phyloP scores from a whole-genome alignment of 768 basidiomycete species.

The Pleurotus tuoliensis region DNA sequence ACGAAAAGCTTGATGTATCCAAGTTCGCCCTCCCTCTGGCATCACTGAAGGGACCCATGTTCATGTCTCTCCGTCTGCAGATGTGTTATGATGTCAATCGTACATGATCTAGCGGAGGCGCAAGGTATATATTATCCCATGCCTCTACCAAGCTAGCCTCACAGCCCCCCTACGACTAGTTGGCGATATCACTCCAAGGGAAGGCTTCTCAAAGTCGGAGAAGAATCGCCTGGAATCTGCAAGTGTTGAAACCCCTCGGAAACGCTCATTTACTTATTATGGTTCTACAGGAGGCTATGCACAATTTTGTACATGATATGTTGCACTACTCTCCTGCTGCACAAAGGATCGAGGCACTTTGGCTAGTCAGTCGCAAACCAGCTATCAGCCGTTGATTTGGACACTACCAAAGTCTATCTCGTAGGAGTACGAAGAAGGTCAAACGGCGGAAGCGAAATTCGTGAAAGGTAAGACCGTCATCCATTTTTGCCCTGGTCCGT shows the following conservation, averaged over 20 bases:
- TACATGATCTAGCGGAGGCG: conserved; percentile 96
- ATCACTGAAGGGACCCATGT: no score
- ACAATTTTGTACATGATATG: conserved; percentile 86
- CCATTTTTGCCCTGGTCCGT: background rate
- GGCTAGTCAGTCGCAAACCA: conserved; percentile 47
- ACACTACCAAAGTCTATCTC: no score
- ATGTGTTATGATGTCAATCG: conserved; percentile 86
- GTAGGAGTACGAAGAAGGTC: conserved; percentile 81
- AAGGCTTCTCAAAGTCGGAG: conserved; percentile 78
- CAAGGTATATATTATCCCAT: conserved; percentile 47
- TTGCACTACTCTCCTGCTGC: conserved; percentile 72
- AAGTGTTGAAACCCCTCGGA: background rate
- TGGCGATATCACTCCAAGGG: conserved; percentile 90
- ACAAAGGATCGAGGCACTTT: conserved; percentile 62
- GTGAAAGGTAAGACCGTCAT: conserved; percentile 66
- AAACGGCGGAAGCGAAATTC: conserved; percentile 73
- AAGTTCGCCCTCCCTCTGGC: conserved; percentile 43
- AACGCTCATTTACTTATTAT: background rate
- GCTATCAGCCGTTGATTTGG: background rate
- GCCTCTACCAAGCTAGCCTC: background rate
- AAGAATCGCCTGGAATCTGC: conserved; percentile 78
- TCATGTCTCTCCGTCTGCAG: conserved; percentile 24
- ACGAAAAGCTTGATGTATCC: conserved; percentile 63
- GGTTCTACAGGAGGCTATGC: conserved; percentile 72
- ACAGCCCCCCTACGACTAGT: conserved; percentile 38